Base-by-base conservation (phyloP, 2,329 filamentous ascomycete species). In the Stemphylium lycopersici region DNA sequence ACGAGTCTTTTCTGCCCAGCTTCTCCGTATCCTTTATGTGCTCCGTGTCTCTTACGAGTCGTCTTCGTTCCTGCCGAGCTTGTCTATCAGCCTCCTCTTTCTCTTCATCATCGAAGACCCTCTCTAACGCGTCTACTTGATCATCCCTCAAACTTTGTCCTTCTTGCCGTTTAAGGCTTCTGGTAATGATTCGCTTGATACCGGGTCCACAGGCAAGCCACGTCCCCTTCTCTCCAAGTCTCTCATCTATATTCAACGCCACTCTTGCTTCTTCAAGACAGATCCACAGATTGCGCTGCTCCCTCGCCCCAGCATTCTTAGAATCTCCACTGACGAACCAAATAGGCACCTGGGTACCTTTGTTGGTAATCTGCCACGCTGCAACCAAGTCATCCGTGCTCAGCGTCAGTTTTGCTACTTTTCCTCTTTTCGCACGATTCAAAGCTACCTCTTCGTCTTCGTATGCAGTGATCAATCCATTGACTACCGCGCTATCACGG, bases 191-290 rank as follows among this genome's bases (percentile, higher is more conserved):
- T 6, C 6, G 39, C 11, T 11, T 26, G 18, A 32, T 6, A 11
- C 3, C 13, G 32, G 22, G 37, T 10, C 48, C 53, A 10, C 54
- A 57, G 38, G 56, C 56, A 24, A 62, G 49, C 56, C 56, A 59
- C 8, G 58, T 54, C 3, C 52, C 59, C 16, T 37, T 41, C 11
- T 48, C 22, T 1, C 51, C 51, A 8, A 53, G 20, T 2, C 33
- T 20, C 5, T 34, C 18, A 2, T 55, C 31, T 18, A 62, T 20
- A 10, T 22, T 32, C 11, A 58, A 34, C 13, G 56, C 38, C 1
- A 22, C 22, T 12, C 42, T 46, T 4, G 52, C 48, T 38, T 62
- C 59, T 2, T 41, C 48, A 6, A 62, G 13, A 26, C 53, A 55
- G 3, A 58, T 52, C 56, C 53, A 59, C 8, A 59, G 20, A 3